Conservation (phyloP, 345 rosid species). For the Erodium maritimum region DNA sequence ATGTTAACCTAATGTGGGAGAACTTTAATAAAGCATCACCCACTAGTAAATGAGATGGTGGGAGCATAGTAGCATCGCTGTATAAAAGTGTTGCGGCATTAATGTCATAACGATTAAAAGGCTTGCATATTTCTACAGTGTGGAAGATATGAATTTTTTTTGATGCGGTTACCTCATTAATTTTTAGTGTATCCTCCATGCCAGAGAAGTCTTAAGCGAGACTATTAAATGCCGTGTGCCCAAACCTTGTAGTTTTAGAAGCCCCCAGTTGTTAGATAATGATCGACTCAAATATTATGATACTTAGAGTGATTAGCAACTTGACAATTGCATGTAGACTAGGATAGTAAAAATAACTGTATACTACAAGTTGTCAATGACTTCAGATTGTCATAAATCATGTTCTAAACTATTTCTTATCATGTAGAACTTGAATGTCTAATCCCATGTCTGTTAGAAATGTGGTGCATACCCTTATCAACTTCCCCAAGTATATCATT, state of each 20-base stretch:
- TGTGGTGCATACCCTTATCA: not conserved
- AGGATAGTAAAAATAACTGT: not conserved
- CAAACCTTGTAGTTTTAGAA: not conserved
- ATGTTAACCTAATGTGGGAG: not conserved
- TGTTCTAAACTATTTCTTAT: not conserved
- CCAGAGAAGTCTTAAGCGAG: not conserved
- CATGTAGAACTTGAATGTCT: not conserved
- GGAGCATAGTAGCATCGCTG: not conserved
- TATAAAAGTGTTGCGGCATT: not conserved
- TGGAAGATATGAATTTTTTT: conserved; percentile 1
- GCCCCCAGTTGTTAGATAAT: not conserved
- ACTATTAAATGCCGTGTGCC: not conserved
- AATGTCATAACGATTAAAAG: not conserved
- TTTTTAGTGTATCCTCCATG: no score
- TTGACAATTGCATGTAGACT: not conserved
- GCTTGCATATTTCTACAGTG: not conserved
- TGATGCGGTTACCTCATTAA: no score
- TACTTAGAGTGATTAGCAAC: not conserved
- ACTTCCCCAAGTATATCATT: not conserved
- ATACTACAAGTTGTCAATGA: not conserved
- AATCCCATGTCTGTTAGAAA: no score
- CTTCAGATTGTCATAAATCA: no score
- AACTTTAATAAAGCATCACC: not conserved
- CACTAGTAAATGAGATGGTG: not conserved
- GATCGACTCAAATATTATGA: not conserved